Evolutionary conservation across 2,329 filamentous ascomycete genomes (phyloP).

Genomic region (Colletotrichum lupini): DNA sequence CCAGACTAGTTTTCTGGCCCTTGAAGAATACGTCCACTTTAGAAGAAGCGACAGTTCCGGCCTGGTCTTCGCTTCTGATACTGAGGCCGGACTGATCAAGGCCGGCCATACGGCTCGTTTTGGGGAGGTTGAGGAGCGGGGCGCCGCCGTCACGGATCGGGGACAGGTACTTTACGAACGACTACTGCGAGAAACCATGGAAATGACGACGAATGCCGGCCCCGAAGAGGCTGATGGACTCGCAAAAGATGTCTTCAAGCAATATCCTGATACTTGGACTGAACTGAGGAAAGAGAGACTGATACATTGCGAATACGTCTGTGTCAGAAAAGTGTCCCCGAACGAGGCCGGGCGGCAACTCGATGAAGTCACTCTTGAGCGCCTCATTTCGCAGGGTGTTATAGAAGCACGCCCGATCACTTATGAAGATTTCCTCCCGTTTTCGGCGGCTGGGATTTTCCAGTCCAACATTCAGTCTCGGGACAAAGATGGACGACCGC

Average conservation of each 20-base stretch:
- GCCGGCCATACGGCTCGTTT: conserved; percentile 61
- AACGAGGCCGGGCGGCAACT: not conserved
- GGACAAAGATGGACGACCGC: too few relatives aligned
- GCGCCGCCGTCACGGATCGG: conserved; percentile 57
- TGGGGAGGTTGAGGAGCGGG: conserved; percentile 64
- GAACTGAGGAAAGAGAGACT: too few relatives aligned
- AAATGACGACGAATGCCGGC: not conserved
- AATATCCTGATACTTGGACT: too few relatives aligned
- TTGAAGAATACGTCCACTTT: conserved; percentile 60
- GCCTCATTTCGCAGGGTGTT: conserved; percentile 45
- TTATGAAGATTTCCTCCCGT: conserved; percentile 65
- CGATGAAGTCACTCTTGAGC: conserved; percentile 34
- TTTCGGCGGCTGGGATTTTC: conserved; percentile 64
- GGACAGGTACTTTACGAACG: conserved; percentile 59
- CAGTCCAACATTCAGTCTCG: conserved; percentile 51
- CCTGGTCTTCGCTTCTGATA: not conserved
- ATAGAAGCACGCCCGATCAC: conserved; percentile 56
- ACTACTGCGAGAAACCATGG: conserved; percentile 48
- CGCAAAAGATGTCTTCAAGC: conserved; percentile 35
- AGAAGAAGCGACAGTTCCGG: not conserved
- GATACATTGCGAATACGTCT: conserved; percentile 43
- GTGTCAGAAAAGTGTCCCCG: conserved; percentile 15
- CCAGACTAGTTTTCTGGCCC: conserved; percentile 64
- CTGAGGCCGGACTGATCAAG: conserved; percentile 29
- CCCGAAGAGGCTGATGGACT: not conserved